Conservation (phyloP, 192 early-diverging fungal species). For the Linnemannia hyalina region DNA sequence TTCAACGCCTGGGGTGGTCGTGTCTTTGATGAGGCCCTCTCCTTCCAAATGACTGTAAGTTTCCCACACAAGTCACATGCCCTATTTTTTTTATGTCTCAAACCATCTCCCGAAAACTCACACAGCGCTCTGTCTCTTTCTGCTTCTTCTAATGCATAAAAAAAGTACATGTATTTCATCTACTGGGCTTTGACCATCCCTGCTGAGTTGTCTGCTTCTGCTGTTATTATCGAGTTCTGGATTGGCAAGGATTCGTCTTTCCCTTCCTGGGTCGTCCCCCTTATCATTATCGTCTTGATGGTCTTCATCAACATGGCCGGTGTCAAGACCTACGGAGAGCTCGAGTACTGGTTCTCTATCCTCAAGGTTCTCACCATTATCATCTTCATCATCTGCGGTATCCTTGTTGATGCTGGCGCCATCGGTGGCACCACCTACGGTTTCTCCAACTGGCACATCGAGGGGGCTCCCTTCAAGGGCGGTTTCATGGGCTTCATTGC, state of each 20-base stretch:
- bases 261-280: conserved; percentile 35
- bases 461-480: conserved; percentile 75
- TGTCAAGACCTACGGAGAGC: conserved; percentile 81
- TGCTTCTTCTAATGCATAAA: not conserved
- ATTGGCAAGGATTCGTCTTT: conserved; percentile 20
- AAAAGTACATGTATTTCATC: conserved; percentile 66
- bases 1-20: conserved; percentile 84
- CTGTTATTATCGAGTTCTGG: conserved; percentile 82
- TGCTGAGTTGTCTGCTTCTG: conserved; percentile 82
- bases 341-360: conserved; percentile 80
- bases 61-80: not conserved
- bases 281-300: conserved; percentile 69
- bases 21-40: conserved; percentile 83
- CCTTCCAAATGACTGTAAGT: conserved; percentile 69
- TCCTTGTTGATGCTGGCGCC: conserved; percentile 79
- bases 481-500: conserved; percentile 72
- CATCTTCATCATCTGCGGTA: conserved; percentile 85
- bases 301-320: conserved; percentile 75
- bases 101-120: not conserved
- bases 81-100: too few species aligned
- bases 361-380: conserved; percentile 78
- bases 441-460: conserved; percentile 70
- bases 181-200: conserved; percentile 74
- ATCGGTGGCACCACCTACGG: conserved; percentile 70
- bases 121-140: not conserved